Evolutionary conservation across 805 yeast genomes (phyloP), one percentile per base, ranked within the genome.

Genomic region (Kluyveromyces wickerhamii): DNA sequence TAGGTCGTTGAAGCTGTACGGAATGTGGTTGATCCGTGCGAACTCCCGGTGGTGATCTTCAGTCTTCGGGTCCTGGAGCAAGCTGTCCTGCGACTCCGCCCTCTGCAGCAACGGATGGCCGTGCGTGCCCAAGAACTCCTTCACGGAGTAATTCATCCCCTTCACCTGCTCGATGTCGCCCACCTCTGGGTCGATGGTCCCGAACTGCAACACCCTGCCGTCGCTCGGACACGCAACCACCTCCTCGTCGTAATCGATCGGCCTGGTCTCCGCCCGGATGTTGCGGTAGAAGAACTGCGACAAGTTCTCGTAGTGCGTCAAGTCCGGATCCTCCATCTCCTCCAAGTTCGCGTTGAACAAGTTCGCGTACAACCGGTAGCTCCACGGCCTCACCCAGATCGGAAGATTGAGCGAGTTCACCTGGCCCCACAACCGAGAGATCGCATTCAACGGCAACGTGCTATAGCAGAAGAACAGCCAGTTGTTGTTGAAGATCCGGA

Each of bases 81-180:
- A 16, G 13, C 21, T 29, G 8, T 34, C 37, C 18, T 32, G 26
- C 10, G 57, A 49, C 29, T 48, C 45, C 34, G 48, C 47, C 19
- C 47, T 52, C 55, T 60, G 36, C 51, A 51, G 45, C 21, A 44
- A 34, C 10, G 64, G 66, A 42, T 54, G 55, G 6, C 60, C 40
- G 40, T 59, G 60, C 6, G 60, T 68, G 4, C 99, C 99, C 29
- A 92, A 67, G 36, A 92, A 72, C 7, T 94, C 88, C 45, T 84
- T 89, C 11, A 92, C 71, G 2, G 94, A 79, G 57, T 92, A 92
- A 1, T 94, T 85, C 75, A 92, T 74, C 6, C 98, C 98, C 62
- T 92, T 92, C 26, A 92, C 97, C 59, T 89, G 97, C 58, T 92
- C 97, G 40, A 92, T 86, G 45, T 82, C 84, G 21, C 95, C 95